Evolutionary conservation across 352 stramenopile genomes (phyloP), one percentile per base, ranked within the genome.

Genomic region (Saprolegnia diclina): DNA sequence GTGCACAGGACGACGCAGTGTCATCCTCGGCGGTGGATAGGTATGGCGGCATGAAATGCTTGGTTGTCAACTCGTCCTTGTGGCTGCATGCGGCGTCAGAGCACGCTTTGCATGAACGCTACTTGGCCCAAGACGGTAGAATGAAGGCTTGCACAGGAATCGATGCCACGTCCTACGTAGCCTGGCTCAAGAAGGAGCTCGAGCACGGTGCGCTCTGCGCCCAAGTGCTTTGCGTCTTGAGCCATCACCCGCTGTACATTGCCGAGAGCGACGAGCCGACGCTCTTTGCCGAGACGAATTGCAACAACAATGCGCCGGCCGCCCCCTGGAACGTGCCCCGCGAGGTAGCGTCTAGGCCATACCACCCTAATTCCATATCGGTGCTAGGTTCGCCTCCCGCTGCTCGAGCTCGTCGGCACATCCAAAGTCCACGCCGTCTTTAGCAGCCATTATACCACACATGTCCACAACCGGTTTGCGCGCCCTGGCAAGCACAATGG

Each of bases 151-250:
- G 26, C 50, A n/a, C 42, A 26, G 5, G 4, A 52, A 24, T 21
- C 26, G 24, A 24, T 50, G 19, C 52, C 22, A 56, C 19, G 19
- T 5, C 5, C 1, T 64, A 24, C 48, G 26, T 59, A 94, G 86
- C 80, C 9, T 94, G 87, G 87, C 73, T 92, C 21, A 73, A 71
- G 45, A 88, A 86, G 56, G 87, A 92, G 56, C 56, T 94, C 14
- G 84, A 92, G 18, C 87, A 94, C 44, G 87, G 83, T n/a, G 88
- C 90, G 64, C 55, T 94, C 5, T 92, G 84, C 63, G 82, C 83
- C 52, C 79, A 80, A 48, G 82, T 85, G 21, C 90, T 82, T 0
- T 76, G 84, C 6, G 75, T 94, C 21, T 71, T 92, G 37, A 77
- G 73, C 44, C 81, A 79, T 6, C 71, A 89, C 48, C 71, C 77